phyloP scores from a whole-genome alignment of 441 rosid species.

The Geranium incanum region DNA sequence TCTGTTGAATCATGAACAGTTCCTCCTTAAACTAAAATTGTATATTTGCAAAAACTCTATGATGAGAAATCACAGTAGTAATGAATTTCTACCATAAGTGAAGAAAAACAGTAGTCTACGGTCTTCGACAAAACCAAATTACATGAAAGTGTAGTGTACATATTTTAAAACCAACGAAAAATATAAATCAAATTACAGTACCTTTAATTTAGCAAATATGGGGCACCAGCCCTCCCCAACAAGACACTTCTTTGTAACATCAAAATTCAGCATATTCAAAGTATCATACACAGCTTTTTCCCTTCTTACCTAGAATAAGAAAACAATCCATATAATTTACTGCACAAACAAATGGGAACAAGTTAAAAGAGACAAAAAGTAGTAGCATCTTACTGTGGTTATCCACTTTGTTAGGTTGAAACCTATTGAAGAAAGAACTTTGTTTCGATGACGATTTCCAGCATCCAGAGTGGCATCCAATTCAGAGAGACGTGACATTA shows the following conservation, averaged over 20 bases:
- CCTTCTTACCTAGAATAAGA: slow-evolving; percentile 43
- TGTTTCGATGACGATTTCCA: slow-evolving; percentile 74
- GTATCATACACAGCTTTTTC: slow-evolving; percentile 68
- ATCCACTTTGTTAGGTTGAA: slow-evolving; percentile 70
- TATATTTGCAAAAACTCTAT: background rate
- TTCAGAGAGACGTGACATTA: slow-evolving; percentile 81
- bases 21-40: background rate
- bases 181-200: slow-evolving; percentile 23
- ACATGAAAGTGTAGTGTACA: slow-evolving; percentile 37
- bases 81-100: background rate
- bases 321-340: background rate
- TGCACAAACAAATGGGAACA: slow-evolving; percentile 17
- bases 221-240: slow-evolving; percentile 80
- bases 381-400: slow-evolving; percentile 50
- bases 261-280: slow-evolving; percentile 67
- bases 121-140: slow-evolving; percentile 10
- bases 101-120: background rate
- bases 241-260: slow-evolving; percentile 73
- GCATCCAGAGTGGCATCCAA: slow-evolving; percentile 89
- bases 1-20: slow-evolving; percentile 30
- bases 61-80: background rate
- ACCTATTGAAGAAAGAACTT: slow-evolving; percentile 64
- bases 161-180: slow-evolving; percentile 3
- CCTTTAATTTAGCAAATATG: slow-evolving; percentile 56
- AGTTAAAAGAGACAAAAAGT: background rate